Evolutionary conservation across 306 rosid species (phyloP).

Genomic region (Vigna unguiculata): DNA sequence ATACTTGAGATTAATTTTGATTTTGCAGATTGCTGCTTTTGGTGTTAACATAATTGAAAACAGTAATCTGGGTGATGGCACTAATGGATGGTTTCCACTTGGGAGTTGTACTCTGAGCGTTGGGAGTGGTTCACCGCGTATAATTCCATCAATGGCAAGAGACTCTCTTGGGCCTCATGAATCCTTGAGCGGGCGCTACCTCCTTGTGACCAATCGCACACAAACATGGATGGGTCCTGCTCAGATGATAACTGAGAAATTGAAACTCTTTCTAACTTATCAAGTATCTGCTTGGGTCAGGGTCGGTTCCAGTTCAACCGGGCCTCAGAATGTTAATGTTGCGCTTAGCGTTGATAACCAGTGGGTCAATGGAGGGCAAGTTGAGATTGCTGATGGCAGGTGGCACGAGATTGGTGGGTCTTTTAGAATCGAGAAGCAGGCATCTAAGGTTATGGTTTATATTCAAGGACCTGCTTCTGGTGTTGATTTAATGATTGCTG

Average conservation of each 20-base stretch:
- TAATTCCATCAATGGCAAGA: constrained; percentile 96
- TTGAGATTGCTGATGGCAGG: constrained; percentile 57
- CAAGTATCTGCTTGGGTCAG: constrained; percentile 96
- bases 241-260: constrained; percentile 80
- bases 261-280: constrained; percentile 80
- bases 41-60: constrained; percentile 86
- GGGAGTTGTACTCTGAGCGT: constrained; percentile 82
- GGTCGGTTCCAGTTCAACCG: constrained; percentile 66
- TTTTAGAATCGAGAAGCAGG: constrained; percentile 89
- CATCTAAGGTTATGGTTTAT: constrained; percentile 83
- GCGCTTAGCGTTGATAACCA: constrained; percentile 83
- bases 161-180: constrained; percentile 85
- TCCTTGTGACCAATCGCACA: constrained; percentile 81
- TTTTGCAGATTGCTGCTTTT: constrained; percentile 66
- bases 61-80: constrained; percentile 70
- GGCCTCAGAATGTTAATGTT: constrained; percentile 76
- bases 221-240: constrained; percentile 99
- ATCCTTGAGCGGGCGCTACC: constrained; percentile 72
- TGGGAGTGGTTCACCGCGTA: constrained; percentile 80
- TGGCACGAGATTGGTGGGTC: constrained; percentile 98
- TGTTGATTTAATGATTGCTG: constrained; percentile 85
- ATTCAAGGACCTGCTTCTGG: constrained; percentile 90
- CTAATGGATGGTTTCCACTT: constrained; percentile 85
- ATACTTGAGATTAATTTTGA: constrained; percentile 25
- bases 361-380: constrained; percentile 96